A percentile compares a stretch with the other conserved stretches of the same genome.
phyloP scores from a whole-genome alignment of 225 moss, liverwort and hornwort genomes.

The Physcomitrium patens region DNA sequence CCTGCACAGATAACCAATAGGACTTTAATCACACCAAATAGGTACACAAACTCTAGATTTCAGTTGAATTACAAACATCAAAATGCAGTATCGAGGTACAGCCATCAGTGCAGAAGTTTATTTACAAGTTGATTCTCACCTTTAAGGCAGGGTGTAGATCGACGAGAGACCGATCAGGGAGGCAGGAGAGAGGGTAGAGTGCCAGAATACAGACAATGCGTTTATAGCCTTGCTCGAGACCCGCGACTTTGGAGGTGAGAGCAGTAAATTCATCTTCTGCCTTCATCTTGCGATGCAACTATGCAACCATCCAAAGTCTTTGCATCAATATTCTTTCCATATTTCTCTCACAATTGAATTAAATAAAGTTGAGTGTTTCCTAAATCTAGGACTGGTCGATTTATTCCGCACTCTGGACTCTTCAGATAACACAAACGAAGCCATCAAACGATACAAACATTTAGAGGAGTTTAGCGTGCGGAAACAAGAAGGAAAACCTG shows the following conservation, averaged over 20 bases:
- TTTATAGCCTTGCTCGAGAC: conserved; percentile 68
- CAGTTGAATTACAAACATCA: background rate
- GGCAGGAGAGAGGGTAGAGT: conserved; percentile 45
- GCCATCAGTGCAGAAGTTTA: background rate
- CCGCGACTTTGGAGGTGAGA: conserved; percentile 61
- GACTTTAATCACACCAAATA: background rate
- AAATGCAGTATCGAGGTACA: background rate
- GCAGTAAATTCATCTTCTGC: conserved; percentile 65
- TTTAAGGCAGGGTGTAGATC: conserved; percentile 62
- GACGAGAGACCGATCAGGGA: conserved; percentile 41
- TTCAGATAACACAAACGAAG: too few relatives aligned
- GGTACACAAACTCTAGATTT: background rate
- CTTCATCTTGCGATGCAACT: conserved; percentile 79
- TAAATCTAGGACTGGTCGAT: too few relatives aligned
- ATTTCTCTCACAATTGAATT: background rate
- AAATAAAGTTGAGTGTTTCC: too few relatives aligned
- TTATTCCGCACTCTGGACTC: too few relatives aligned
- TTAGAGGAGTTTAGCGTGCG: background rate
- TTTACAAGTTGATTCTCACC: conserved; percentile 28
- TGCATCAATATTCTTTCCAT: conserved; percentile 16
- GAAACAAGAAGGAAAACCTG: background rate
- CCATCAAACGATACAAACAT: background rate
- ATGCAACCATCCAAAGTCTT: conserved; percentile 26
- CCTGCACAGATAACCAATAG: conserved; percentile 36
- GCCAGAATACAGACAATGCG: conserved; percentile 61